Evolutionary conservation across 1,284 basidiomycete species (phyloP).

Genomic region (Cerrena zonata): DNA sequence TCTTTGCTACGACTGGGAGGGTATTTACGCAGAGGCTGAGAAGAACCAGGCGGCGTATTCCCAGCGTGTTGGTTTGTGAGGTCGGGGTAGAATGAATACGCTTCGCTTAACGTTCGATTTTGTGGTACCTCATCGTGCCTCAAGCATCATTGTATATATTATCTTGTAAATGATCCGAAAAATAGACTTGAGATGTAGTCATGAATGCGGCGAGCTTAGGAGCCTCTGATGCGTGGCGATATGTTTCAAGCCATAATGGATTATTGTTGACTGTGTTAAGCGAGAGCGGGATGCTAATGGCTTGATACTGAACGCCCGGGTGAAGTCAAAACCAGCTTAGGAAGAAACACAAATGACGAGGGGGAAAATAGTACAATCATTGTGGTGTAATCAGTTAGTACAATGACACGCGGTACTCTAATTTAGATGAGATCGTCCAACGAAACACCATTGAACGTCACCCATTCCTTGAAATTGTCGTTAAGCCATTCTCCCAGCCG

Average conservation of each 20-base stretch:
- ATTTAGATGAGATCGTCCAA: no score
- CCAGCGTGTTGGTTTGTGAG: neutral
- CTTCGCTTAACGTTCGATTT: neutral
- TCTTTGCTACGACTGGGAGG: conserved; percentile 9
- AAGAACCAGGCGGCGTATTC: conserved; percentile 5
- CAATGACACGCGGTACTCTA: no score
- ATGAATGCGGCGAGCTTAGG: no score
- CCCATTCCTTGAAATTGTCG: conserved; percentile 7
- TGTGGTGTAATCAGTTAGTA: neutral
- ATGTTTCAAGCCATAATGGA: neutral
- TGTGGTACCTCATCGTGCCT: neutral
- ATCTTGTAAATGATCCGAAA: no score
- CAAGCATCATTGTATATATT: no score
- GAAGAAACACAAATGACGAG: neutral
- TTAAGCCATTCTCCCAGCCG: conserved; percentile 1
- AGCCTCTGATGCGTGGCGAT: no score
- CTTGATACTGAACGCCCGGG: neutral
- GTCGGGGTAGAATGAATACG: neutral
- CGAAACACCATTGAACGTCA: conserved; percentile 1
- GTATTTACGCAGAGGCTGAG: conserved; percentile 8
- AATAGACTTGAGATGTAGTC: no score
- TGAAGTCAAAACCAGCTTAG: neutral
- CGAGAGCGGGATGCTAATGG: neutral
- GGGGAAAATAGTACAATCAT: neutral
- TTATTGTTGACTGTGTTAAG: neutral